Evolutionary conservation across 2,329 filamentous ascomycete species (phyloP), one percentile per base, ranked within the genome.

Genomic region (Cytospora paraplurivora): DNA sequence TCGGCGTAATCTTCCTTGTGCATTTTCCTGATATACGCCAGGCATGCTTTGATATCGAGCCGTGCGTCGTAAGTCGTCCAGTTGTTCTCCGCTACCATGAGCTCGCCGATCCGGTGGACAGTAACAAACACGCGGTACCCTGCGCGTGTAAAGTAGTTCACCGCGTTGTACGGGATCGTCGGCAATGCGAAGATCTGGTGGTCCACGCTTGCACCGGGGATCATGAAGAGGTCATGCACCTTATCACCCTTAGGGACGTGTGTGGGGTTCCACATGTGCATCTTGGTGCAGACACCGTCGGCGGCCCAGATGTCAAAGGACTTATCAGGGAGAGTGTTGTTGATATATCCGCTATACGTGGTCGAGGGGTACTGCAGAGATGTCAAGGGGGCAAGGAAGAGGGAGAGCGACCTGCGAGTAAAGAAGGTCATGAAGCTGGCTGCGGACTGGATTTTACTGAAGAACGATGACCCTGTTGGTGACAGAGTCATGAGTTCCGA

Each of bases 111-210:
- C 35, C 86, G 82, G 68, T 84, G 83, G 1, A 87, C 83, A 0
- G 80, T 74, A 4, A 86, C 74, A 68, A 84, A 88, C 19, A 87
- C 82, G 6, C 82, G 79, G 73, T 88, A 88, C 10, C 87, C 87
- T 0, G 81, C 82, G 1, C 80, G 76, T 3, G 79, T 83, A 71
- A 89, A 84, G 74, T 87, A 88, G 70, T 88, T 85, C 66, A 89
- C 80, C 0, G 85, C 79, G 71, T 89, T 88, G 67, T 81, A 82
- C n/a, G 80, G 78, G 61, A 89, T 86, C 2, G 86, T 88, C 1
- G 86, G 85, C 34, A 87, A 76, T 0, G 86, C 81, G 66, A 79
- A 89, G 59, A 88, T 86, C 66, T 85, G 82, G 68, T 89, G 83
- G 71, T 88, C 84, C 1, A 89, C 86, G 1, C 83, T 78, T 0